Base-by-base conservation (phyloP, 345 rosid genomes). In the Passiflora organensis region DNA sequence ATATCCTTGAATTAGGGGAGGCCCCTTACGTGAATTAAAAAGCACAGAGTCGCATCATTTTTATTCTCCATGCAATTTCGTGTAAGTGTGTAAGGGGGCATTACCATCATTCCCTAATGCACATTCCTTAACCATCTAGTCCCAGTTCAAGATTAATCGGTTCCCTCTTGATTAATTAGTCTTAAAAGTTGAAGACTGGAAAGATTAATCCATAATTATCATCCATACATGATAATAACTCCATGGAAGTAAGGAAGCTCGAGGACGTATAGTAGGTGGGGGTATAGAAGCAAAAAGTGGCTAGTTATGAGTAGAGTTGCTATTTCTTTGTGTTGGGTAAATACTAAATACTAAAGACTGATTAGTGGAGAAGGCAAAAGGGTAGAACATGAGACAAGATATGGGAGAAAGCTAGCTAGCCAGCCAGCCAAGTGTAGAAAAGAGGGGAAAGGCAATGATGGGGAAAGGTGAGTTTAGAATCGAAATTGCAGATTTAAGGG, bases 1-100 rank as follows among this genome's bases (percentile, higher is more conserved):
- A 71, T 72, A 70, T 72, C 68, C 74, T 67, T 74, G 71, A 75
- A 63, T 71, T 51, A 76, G 87, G 89, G n/a, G 70, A 60, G 64
- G 62, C 47, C 62, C 49, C 20, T 60, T 70, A 65, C 76, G 69
- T 66, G 73, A 78, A 73, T 62, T 70, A 54, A 65, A 80, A 81
- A 75, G 78, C 72, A 65, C 46, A 53, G 56, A 12, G 56, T 58
- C 58, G 53, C 81, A 82, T 82, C 78, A 80, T 84, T 72, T 78
- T 59, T 70, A 63, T 75, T 80, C 72, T 64, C 68, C 76, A 71
- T 76, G 79, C 80, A 71, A 64, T 53, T 73, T 69, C 67, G 59
- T 76, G 75, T 55, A 72, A 55, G 5, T 28, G 8, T 20, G 43
- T 10, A 39, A 11, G 57, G 56, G 59, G 63, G 70, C 78, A 79